Base-by-base conservation (phyloP, 495 filamentous ascomycete genomes). In the Neohortaea acidophila region DNA sequence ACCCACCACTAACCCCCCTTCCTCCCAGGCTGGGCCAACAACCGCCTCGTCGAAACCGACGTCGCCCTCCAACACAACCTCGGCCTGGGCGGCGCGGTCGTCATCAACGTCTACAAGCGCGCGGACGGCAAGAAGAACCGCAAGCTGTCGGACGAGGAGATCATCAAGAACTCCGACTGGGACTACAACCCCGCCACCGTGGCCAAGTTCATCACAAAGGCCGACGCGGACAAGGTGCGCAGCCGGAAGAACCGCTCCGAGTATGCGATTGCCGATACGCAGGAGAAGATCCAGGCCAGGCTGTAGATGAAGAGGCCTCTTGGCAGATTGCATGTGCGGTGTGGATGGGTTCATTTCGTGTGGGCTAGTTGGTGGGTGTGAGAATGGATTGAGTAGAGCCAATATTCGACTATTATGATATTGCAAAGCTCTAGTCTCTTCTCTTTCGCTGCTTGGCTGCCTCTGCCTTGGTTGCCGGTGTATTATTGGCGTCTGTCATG, bases 181-280 rank as follows among this genome's bases (percentile, higher is more conserved):
- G 85, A 83, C 3, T 94, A 97, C 54, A 97, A 97, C 61, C 86
- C 89, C 1, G 89, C 89, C 0, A 77, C 87, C 2, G 81, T 80
- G 60, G 87, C 84, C 25, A 81, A 75, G 59, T 85, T 82, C 4
- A 81, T 93, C 55, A 84, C 84, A 12, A 69, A 68, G 23, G 74
- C 64, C 50, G 81, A 94, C 60, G 79, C 71, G 10, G 71, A 72
- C 47, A 58, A 52, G n/a, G 83, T 84, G 23, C 65, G 77, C 48
- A 91, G 82, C 62, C 73, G 69, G 66, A 75, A 60, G 29, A 64
- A 68, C 51, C 65, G 61, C 26, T 77, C 69, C 57, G 68, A 68
- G 22, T 93, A 72, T 70, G 85, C 85, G 38, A 46, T 87, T 59
- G 68, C 69, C 42, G 79, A 86, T 55, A 72, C 71, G 18, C 63